Base-by-base conservation (phyloP, 208 protist species). In the Crithidia mellificae region DNA sequence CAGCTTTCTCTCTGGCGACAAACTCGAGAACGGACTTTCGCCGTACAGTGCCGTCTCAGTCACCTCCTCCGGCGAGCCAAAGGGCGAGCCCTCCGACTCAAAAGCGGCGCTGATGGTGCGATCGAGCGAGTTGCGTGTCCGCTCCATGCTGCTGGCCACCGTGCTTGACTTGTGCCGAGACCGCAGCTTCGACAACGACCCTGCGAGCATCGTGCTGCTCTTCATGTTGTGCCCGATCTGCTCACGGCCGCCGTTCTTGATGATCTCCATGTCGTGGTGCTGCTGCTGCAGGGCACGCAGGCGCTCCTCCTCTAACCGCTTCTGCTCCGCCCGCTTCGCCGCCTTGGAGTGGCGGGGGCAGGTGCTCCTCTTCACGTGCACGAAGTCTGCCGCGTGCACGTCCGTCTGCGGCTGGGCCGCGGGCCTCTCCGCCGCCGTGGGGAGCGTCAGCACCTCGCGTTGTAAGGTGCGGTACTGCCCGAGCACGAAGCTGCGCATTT, bases 241-340 rank as follows among this genome's bases (percentile, higher is more conserved):
- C 61, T 86, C 80, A 8, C 77, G 68, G 25, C 81, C 81, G 39
- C 78, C 78, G 57, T 87, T 87, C 24, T 67, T 38, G 55, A 87
- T 87, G 20, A 87, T 62, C 14, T 72, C 66, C 46, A 81, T 58
- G 58, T 87, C 79, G 56, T 87, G 81, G 30, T 80, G 73, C 50
- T 78, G 68, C 58, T 83, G 73, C 63, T 83, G 81, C 58, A 87
- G 25, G 8, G n/a, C 29, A 14, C 62, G 77, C 29, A 87, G 57
- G 3, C 81, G 77, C 69, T 77, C 43, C 64, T 68, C 67, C 72
- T 87, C 76, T 53, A 68, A 25, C 38, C 6, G 12, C 41, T 80
- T 59, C 58, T 57, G 25, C n/a, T 58, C 59, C 30, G 55, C 44
- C 47, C 57, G 62, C 50, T 34, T 53, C 47, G 62, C 56, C 20